A percentile compares a stretch with the other conserved stretches of the same genome.
Evolutionary conservation across 73 alveolate genomes (phyloP).

Genomic region (Vitrella brassicaformis): DNA sequence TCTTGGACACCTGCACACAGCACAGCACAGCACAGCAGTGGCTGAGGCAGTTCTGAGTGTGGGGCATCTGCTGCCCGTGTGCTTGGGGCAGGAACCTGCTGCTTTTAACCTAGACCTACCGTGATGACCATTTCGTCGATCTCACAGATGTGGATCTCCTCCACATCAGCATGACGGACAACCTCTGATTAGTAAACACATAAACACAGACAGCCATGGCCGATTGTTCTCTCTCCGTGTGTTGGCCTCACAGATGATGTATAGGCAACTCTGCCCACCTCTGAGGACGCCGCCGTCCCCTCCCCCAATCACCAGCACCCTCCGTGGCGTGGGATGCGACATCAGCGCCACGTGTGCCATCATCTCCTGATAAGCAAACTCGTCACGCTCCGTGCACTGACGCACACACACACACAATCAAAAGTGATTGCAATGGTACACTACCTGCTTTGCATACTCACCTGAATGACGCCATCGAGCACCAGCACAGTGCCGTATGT

Average conservation of each 20-base stretch:
- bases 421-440: too few species aligned
- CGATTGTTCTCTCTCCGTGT: too few species aligned
- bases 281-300: conserved; percentile 52
- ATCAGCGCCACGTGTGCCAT: conserved; percentile 56
- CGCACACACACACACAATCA: too few species aligned
- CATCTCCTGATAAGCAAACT: conserved; percentile 55
- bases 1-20: neutral
- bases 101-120: conserved; percentile 14
- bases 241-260: too few species aligned
- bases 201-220: too few species aligned
- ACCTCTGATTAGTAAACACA: neutral
- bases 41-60: too few species aligned
- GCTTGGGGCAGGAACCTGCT: too few species aligned
- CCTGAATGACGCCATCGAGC: conserved; percentile 32
- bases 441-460: too few species aligned
- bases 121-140: conserved; percentile 4
- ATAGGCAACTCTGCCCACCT: too few species aligned
- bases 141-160: conserved; percentile 1
- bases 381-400: conserved; percentile 32
- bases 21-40: too few species aligned
- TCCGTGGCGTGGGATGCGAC: conserved; percentile 48
- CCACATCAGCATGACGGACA: neutral
- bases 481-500: neutral
- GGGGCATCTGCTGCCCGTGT: too few species aligned
- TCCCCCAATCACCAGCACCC: conserved; percentile 51